A percentile compares a stretch with the other conserved stretches of the same genome.
phyloP scores from a whole-genome alignment of 2,329 filamentous ascomycete genomes.

The Trichoderma breve region DNA sequence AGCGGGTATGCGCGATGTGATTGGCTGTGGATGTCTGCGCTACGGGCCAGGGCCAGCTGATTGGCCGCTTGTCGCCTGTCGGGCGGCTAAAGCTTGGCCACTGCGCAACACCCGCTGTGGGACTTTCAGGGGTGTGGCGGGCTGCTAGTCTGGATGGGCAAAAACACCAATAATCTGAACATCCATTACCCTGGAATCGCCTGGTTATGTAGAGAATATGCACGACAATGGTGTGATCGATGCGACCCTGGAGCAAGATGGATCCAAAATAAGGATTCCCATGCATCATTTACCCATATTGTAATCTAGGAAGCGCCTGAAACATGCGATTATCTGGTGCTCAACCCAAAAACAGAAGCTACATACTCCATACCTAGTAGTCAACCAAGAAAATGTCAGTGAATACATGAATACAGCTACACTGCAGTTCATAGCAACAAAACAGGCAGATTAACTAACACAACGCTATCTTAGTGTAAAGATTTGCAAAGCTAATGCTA shows the following conservation, averaged over 20 bases:
- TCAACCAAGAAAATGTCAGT: background rate
- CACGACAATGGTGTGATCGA: background rate
- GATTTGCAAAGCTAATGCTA: background rate
- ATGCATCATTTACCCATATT: background rate
- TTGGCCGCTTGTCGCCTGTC: constrained; percentile 29
- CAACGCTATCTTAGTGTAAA: background rate
- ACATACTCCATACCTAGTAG: background rate
- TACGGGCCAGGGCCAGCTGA: constrained; percentile 25
- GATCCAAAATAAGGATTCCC: background rate
- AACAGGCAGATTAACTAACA: background rate
- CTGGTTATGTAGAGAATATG: background rate
- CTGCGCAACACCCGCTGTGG: constrained; percentile 17
- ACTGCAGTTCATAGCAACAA: background rate
- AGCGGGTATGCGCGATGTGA: constrained; percentile 22
- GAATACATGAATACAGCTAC: background rate
- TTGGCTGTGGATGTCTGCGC: constrained; percentile 34
- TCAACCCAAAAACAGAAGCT: background rate
- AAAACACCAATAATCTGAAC: background rate
- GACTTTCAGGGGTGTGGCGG: background rate
- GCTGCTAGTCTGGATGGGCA: background rate
- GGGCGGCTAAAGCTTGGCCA: constrained; percentile 18
- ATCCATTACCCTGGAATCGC: background rate
- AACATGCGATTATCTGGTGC: background rate
- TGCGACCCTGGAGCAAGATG: background rate
- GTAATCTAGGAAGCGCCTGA: background rate